Base-by-base conservation (phyloP, 352 stramenopile genomes). In the Pythium rishiriense region DNA sequence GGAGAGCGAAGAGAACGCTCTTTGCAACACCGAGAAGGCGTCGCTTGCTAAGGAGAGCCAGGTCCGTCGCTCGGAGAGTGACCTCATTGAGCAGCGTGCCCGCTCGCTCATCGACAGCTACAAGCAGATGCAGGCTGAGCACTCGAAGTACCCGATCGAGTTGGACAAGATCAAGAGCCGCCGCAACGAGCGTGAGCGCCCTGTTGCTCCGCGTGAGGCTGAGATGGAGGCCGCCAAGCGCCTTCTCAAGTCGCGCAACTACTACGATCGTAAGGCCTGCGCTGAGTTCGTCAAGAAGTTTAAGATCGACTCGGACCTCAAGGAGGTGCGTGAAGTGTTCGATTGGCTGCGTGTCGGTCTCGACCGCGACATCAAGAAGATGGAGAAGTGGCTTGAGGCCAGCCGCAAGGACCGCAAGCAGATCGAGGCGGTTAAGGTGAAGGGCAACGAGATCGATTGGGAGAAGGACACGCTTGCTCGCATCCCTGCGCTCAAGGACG, bases 371-470 rank as follows among this genome's bases (percentile, higher is more conserved):
- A 93, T 95, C 55, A 92, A 93, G 75, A 82, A 79, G 47, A 87
- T 91, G 75, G 86, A 95, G 69, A 86, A 86, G 64, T 95, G 87
- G 87, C 68, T 93, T 5, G 85, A 93, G 42, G 75, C 76, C 42
- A 90, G 78, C 67, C 86, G 86, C 62, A 93, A 92, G 74, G 87
- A 95, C 64, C 87, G 87, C 57, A 95, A 95, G 82, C 78, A 91
- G 57, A 87, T 93, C 42, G 84, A 93, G 60, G 67, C 75, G 42
- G 69, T 95, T 31, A 91, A 92, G 73, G 75, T 85, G 24, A 95
- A 95, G 78, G 87, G 78, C 55, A 88, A 76, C 62, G 85, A 95
- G 53, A 87, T 95, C 47, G 88, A 95, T 67, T 95, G 87, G 87
- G 81, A 91, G 28, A 78, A 93, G 68, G 87, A 95, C 72, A 91